phyloP scores from a whole-genome alignment of 1,284 basidiomycete genomes.

The Butyriboletus appendiculatus region DNA sequence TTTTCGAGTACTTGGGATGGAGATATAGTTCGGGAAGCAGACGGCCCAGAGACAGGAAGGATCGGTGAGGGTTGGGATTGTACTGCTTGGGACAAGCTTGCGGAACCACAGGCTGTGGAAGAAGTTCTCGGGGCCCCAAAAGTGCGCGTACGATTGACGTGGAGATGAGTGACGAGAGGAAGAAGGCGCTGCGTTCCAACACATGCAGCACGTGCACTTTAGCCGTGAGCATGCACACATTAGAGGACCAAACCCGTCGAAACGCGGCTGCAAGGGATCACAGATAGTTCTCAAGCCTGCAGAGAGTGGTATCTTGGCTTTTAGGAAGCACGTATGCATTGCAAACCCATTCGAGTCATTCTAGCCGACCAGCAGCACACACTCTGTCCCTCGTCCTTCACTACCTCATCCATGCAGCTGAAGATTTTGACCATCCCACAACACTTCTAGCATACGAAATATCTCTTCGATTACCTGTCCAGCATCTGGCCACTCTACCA shows the following conservation, averaged over 20 bases:
- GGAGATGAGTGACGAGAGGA: constrained; percentile 78
- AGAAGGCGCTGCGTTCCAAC: constrained; percentile 48
- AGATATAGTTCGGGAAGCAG: constrained; percentile 54
- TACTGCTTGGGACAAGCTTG: constrained; percentile 56
- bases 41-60: constrained; percentile 55
- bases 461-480: too few species aligned
- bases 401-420: too few species aligned
- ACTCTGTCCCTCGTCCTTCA: too few species aligned
- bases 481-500: too few species aligned
- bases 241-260: constrained; percentile 45
- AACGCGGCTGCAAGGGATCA: constrained; percentile 16
- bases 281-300: neutral
- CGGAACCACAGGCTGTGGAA: constrained; percentile 45
- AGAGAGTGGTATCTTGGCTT: too few species aligned
- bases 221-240: constrained; percentile 61
- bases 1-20: constrained; percentile 66
- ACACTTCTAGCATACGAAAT: too few species aligned
- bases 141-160: too few species aligned
- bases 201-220: constrained; percentile 35
- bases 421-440: too few species aligned
- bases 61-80: constrained; percentile 64
- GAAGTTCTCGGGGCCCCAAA: constrained; percentile 38
- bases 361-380: too few species aligned
- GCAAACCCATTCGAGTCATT: too few species aligned
- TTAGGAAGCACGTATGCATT: too few species aligned